Evolutionary conservation across 192 early-diverging fungal genomes (phyloP), one percentile per base, ranked within the genome.

Genomic region (Gigaspora rosea): DNA sequence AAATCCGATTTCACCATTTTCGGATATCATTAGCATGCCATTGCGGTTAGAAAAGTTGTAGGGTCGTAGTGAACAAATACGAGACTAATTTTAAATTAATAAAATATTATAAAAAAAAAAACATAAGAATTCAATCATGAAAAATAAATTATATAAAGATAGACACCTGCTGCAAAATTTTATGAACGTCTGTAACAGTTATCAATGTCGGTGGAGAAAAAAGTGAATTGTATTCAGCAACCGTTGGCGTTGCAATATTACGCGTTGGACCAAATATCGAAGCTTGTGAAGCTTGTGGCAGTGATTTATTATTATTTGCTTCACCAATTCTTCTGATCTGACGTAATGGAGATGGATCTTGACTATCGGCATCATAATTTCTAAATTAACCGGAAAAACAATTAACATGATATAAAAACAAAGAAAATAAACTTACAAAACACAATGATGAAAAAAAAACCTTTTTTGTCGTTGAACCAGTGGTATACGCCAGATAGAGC

Each of bases 1-100:
- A 63, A 76, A 76, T 51, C 41, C 74, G 11, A 76, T 61, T 65
- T 76, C 63, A 33, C 62, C 49, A 76, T 64, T 32, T 51, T 64
- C n/a, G 16, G 15, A 47, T 66, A 33, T 20, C n/a, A 66, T n/a
- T 66, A 66, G n/a, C n/a, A 66, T 66, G 16, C 64, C 64, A 48
- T 66, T 47, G 46, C 46, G 18, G n/a, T 66, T 47, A 56, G 41
- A 66, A 15, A 66, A 20, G 41, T 66, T 66, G 10, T 35, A 46
- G 2, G 64, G 36, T 15, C 10, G 41, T 46, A 66, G 18, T 46
- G 33, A 15, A 66, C 64, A 48, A 66, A 66, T 32, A n/a, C 36
- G 35, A 18, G 52, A 15, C 52, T 56, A 56, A 54, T 16, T 16
- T 16, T 16, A 54, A 54, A 12, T 16, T 16, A 54, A 54, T 11